phyloP scores from a whole-genome alignment of 306 rosid genomes.

The Canavalia ensiformis region DNA sequence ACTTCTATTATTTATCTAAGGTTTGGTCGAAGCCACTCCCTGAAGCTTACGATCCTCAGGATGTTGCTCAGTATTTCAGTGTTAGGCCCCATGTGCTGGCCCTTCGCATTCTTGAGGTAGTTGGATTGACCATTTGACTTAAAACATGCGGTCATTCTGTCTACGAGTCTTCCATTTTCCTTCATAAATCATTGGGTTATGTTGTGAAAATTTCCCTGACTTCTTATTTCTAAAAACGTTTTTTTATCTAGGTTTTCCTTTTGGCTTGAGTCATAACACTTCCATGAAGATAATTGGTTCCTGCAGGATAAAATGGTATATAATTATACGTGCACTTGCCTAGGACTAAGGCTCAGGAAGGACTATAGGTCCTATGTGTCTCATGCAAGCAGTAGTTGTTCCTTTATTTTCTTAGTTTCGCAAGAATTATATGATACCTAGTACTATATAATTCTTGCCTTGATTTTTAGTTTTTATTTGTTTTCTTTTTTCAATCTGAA shows the following conservation, averaged over 20 bases:
- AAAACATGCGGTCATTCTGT: not conserved
- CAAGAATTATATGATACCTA: not conserved
- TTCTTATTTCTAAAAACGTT: slow-evolving; percentile 13
- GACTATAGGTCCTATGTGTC: slow-evolving; percentile 10
- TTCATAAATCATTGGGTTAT: slow-evolving; percentile 15
- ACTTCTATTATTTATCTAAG: slow-evolving; percentile 72
- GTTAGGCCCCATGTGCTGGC: slow-evolving; percentile 86
- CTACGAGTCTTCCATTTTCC: not conserved
- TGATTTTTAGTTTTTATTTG: slow-evolving; percentile 1
- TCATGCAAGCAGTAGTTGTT: slow-evolving; percentile 24
- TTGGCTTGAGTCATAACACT: not conserved
- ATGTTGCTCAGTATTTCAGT: slow-evolving; percentile 76
- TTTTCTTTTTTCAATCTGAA: not conserved
- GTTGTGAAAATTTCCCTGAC: not conserved
- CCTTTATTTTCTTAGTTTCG: slow-evolving; percentile 10
- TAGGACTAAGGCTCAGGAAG: slow-evolving; percentile 11
- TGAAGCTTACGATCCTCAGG: slow-evolving; percentile 79
- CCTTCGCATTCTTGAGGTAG: slow-evolving; percentile 87
- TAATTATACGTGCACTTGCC: not conserved
- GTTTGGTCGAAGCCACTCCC: slow-evolving; percentile 95
- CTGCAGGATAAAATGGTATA: not conserved
- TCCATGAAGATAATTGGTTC: slow-evolving; percentile 28
- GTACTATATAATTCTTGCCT: not conserved
- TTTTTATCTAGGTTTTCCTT: slow-evolving; percentile 22
- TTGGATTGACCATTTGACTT: slow-evolving; percentile 9